Percentiles rank a stretch among this genome's conserved stretches.
Conservation (phyloP, 1,284 basidiomycete genomes). For the Tilletia walkeri region DNA sequence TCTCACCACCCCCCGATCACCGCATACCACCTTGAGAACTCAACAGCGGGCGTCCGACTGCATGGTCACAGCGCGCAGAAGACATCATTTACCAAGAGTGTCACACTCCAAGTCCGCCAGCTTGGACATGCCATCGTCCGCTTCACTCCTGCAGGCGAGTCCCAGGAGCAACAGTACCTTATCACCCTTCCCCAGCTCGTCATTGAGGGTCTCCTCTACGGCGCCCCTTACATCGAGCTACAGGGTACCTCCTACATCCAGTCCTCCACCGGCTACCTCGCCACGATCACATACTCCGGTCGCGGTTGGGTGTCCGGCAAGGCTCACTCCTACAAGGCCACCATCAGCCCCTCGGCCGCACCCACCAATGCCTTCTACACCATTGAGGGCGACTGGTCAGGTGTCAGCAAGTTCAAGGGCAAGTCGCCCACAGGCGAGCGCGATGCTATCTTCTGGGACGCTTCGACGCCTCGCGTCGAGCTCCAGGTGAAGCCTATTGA, state of each 20-base stretch:
- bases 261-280: slow-evolving; percentile 70
- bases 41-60: slow-evolving; percentile 73
- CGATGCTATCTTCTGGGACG: slow-evolving; percentile 60
- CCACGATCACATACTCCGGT: slow-evolving; percentile 77
- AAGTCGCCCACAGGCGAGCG: slow-evolving; percentile 36
- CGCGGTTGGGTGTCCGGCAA: slow-evolving; percentile 91
- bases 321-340: slow-evolving; percentile 86
- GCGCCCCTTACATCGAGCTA: slow-evolving; percentile 73
- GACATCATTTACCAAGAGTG: slow-evolving; percentile 66
- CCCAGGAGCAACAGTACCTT: slow-evolving; percentile 68
- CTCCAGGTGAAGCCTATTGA: slow-evolving; percentile 67
- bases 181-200: slow-evolving; percentile 71
- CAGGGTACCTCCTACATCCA: slow-evolving; percentile 80
- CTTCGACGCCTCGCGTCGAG: slow-evolving; percentile 65
- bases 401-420: slow-evolving; percentile 62
- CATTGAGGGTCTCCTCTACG: slow-evolving; percentile 62
- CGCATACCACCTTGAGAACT: slow-evolving; percentile 73
- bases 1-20: slow-evolving; percentile 63
- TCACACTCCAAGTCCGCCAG: slow-evolving; percentile 86
- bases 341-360: slow-evolving; percentile 61
- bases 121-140: slow-evolving; percentile 87
- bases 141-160: slow-evolving; percentile 66
- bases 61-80: slow-evolving; percentile 94
- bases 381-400: slow-evolving; percentile 87
- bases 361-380: slow-evolving; percentile 61